Percentiles rank a stretch among this genome's conserved stretches.
These are phyloP conservation scores for Biscutella laevigata DNA, from an alignment of 441 rosid genomes.

Conservation along the genomic window DNA sequence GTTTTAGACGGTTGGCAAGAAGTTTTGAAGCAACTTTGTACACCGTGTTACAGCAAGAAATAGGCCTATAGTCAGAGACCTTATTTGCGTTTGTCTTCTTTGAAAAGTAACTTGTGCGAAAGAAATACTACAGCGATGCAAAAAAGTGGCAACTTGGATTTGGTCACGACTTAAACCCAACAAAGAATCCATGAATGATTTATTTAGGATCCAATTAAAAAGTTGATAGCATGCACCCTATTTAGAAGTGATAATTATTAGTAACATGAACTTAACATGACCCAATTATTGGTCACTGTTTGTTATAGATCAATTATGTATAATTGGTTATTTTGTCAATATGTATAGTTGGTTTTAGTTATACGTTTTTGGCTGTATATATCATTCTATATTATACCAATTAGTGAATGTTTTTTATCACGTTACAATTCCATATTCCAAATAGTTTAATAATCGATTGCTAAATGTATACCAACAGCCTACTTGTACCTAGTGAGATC, in stretches of 20 bases:
- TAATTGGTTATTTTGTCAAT: slow-evolving; percentile 17
- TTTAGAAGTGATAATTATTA: slow-evolving; percentile 10
- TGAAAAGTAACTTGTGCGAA: too few species aligned
- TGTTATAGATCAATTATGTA: slow-evolving; percentile 19
- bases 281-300: slow-evolving; percentile 22
- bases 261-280: slow-evolving; percentile 22
- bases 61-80: too few species aligned
- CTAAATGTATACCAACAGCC: too few species aligned
- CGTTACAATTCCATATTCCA: not conserved
- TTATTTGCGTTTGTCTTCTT: too few species aligned
- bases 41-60: too few species aligned
- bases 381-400: too few species aligned
- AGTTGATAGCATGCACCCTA: slow-evolving; percentile 17
- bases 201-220: slow-evolving; percentile 12
- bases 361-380: slow-evolving; percentile 8
- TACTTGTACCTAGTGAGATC: too few species aligned
- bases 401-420: not conserved
- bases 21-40: too few species aligned
- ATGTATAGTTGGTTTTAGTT: slow-evolving; percentile 18
- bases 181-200: slow-evolving; percentile 22
- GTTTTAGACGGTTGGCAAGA: too few species aligned
- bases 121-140: slow-evolving; percentile 22
- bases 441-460: too few species aligned
- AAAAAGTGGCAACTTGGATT: slow-evolving; percentile 23
- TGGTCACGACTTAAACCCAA: slow-evolving; percentile 23